These are phyloP conservation scores for Yarrowia sp. DNA, from an alignment of 805 yeast genomes.

Conservation along the genomic window DNA sequence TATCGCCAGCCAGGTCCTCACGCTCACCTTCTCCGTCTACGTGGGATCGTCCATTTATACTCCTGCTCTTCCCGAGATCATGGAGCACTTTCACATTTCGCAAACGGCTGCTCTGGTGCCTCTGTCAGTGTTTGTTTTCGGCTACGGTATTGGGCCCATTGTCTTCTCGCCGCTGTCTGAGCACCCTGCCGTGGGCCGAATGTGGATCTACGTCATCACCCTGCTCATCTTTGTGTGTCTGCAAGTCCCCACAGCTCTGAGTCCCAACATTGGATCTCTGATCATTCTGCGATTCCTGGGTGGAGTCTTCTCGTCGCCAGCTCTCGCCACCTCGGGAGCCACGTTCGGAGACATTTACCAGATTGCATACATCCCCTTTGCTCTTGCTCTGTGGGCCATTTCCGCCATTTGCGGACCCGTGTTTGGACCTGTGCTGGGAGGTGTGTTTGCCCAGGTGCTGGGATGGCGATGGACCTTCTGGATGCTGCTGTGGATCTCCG, in stretches of 20 bases:
- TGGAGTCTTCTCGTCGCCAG: conserved; percentile 1
- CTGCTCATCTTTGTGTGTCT: conserved; percentile 6
- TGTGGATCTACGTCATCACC: conserved; percentile 11
- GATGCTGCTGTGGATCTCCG: conserved; percentile 4
- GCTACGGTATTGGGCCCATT: conserved; percentile 4
- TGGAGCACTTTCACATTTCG: neutral
- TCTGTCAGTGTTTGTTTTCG: neutral
- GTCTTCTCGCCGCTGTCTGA: neutral
- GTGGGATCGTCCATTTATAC: conserved; percentile 8
- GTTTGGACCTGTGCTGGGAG: conserved; percentile 5
- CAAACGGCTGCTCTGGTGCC: neutral
- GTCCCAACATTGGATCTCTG: neutral
- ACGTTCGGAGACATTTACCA: conserved; percentile 4
- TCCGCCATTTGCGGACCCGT: conserved; percentile 3
- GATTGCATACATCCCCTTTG: conserved; percentile 3
- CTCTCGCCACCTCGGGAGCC: conserved; percentile 6
- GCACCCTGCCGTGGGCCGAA: conserved; percentile 5
- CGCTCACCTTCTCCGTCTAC: neutral
- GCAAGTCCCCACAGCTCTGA: neutral
- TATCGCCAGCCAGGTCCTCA: neutral
- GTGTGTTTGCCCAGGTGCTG: neutral
- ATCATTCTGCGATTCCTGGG: conserved; percentile 4
- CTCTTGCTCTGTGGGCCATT: conserved; percentile 7
- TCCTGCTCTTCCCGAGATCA: conserved; percentile 11
- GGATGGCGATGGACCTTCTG: conserved; percentile 16